These are phyloP conservation scores for Pochonia chlamydosporia DNA, from an alignment of 2,329 filamentous ascomycete species.

Conservation along the genomic window DNA sequence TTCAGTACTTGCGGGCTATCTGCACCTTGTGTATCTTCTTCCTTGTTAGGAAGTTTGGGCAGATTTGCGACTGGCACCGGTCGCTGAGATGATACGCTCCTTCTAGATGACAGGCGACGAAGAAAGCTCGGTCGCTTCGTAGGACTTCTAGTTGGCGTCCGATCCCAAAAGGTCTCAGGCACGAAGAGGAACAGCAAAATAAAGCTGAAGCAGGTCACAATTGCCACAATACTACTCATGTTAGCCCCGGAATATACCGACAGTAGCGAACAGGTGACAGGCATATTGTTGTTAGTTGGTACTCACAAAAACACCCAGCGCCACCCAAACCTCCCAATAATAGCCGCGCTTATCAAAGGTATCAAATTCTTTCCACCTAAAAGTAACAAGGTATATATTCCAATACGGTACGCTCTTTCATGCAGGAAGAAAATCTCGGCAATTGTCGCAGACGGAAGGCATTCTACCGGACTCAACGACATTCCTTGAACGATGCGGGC, in stretches of 20 bases:
- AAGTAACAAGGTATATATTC: conserved; percentile 85
- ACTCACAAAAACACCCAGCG: conserved; percentile 82
- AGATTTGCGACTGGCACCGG: background rate
- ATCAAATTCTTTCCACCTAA: conserved; percentile 89
- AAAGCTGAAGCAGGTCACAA: conserved; percentile 67
- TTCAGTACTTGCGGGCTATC: too few relatives aligned
- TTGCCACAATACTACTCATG: conserved; percentile 64
- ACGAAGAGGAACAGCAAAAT: conserved; percentile 81
- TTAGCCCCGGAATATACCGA: background rate
- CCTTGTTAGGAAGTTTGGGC: conserved; percentile 7
- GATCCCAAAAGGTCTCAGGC: conserved; percentile 93
- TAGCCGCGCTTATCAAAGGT: conserved; percentile 76
- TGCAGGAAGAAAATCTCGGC: conserved; percentile 96
- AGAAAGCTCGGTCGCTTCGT: conserved; percentile 40
- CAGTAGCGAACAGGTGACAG: background rate
- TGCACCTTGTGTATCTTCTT: background rate
- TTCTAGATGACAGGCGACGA: conserved; percentile 40
- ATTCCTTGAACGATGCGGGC: conserved; percentile 85
- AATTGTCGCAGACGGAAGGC: conserved; percentile 86
- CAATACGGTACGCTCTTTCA: conserved; percentile 85
- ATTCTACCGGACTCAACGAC: conserved; percentile 84
- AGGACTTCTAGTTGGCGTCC: conserved; percentile 53
- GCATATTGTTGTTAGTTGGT: too few relatives aligned
- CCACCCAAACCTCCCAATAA: conserved; percentile 76
- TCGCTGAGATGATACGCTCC: conserved; percentile 12